These are phyloP conservation scores for Cercospora zeina DNA, from an alignment of 2,329 filamentous ascomycete genomes.

Conservation along the genomic window DNA sequence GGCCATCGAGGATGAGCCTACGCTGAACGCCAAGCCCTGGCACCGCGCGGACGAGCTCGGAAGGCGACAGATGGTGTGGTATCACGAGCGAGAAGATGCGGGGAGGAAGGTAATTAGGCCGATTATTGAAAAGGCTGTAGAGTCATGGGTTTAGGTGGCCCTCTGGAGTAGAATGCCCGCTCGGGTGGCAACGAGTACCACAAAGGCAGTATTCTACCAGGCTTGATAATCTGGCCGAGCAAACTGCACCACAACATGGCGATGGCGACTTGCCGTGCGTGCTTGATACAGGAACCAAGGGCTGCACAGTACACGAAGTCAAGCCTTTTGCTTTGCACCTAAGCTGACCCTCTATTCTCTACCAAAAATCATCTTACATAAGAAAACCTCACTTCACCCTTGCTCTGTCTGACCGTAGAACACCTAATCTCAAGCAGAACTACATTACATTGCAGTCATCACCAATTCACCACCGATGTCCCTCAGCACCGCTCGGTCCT, in stretches of 20 bases:
- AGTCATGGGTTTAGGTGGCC: conserved; percentile 41
- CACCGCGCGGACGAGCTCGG: conserved; percentile 47
- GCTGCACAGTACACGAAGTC: too few relatives aligned
- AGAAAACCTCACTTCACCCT: too few relatives aligned
- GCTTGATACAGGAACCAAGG: too few relatives aligned
- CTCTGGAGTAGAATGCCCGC: conserved; percentile 2
- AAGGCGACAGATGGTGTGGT: conserved; percentile 52
- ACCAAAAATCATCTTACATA: too few relatives aligned
- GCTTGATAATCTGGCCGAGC: background rate
- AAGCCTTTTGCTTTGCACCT: too few relatives aligned
- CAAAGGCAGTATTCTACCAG: background rate
- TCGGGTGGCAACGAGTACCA: background rate
- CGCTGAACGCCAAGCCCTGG: conserved; percentile 48
- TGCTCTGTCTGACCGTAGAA: too few relatives aligned
- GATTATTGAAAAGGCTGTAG: conserved; percentile 50
- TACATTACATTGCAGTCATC: too few relatives aligned
- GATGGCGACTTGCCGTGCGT: too few relatives aligned
- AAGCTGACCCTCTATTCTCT: too few relatives aligned
- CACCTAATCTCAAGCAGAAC: too few relatives aligned
- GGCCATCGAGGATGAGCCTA: conserved; percentile 46
- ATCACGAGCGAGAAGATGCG: conserved; percentile 42
- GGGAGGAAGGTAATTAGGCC: conserved; percentile 50
- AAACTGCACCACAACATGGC: background rate
- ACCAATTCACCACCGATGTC: too few relatives aligned
- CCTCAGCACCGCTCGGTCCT: too few relatives aligned